Conservation (phyloP, 1,284 basidiomycete genomes). For the Fomitopsis betulina region DNA sequence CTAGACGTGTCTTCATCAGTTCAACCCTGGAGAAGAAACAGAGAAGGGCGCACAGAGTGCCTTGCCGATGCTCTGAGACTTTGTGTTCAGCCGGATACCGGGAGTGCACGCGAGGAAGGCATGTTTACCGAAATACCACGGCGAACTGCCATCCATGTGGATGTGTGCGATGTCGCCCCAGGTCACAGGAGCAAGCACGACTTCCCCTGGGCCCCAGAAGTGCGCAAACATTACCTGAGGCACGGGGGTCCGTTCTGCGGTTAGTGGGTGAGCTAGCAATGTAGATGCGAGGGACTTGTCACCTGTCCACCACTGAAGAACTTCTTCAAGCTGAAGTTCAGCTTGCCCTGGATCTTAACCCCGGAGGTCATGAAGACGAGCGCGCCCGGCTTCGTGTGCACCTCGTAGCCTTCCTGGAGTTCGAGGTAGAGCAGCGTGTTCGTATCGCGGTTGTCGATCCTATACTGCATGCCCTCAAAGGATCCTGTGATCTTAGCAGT, state of each 20-base stretch:
- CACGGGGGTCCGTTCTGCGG: background rate
- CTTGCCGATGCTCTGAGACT: constrained; percentile 28
- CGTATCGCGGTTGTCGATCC: constrained; percentile 29
- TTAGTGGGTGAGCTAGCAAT: background rate
- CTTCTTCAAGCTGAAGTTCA: constrained; percentile 28
- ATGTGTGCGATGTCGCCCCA: constrained; percentile 32
- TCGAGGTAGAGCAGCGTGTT: constrained; percentile 28
- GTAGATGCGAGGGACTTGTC: background rate
- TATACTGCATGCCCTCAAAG: constrained; percentile 26
- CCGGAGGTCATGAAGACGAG: constrained; percentile 31
- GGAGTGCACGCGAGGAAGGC: constrained; percentile 27
- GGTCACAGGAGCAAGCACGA: constrained; percentile 28
- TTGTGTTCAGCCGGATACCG: constrained; percentile 21
- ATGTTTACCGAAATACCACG: constrained; percentile 27
- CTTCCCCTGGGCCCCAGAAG: constrained; percentile 29
- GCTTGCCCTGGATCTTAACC: constrained; percentile 29
- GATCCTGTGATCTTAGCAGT: constrained; percentile 17
- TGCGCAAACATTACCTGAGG: constrained; percentile 22
- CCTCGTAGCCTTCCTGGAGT: constrained; percentile 25
- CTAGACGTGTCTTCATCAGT: constrained; percentile 11
- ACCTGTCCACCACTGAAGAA: constrained; percentile 25
- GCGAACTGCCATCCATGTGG: constrained; percentile 21
- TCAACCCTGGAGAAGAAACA: background rate
- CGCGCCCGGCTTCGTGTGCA: constrained; percentile 29
- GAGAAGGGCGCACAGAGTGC: constrained; percentile 23